A percentile compares a stretch with the other conserved stretches of the same genome.
Evolutionary conservation across 2,329 filamentous ascomycete genomes (phyloP).

Genomic region (Diplodia intermedia): DNA sequence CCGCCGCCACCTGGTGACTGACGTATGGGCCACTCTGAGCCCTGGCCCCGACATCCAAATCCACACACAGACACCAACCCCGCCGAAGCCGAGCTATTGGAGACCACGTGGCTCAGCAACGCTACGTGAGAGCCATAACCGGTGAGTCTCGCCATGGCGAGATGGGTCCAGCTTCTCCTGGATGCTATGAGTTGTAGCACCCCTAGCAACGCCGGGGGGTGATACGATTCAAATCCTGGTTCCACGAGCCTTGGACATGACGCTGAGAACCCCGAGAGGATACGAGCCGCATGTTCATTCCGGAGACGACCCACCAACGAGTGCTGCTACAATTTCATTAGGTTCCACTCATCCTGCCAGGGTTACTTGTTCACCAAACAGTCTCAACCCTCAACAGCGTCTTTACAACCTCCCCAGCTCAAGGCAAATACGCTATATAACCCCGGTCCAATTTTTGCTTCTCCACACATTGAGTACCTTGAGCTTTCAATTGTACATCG

Average conservation of each 20-base stretch:
- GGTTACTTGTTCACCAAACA: slow-evolving; percentile 1
- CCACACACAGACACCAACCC: slow-evolving; percentile 8
- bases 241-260: slow-evolving; percentile 2
- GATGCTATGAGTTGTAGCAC: not conserved
- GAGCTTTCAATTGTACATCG: too few species aligned
- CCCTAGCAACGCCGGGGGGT: not conserved
- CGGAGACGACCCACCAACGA: not conserved
- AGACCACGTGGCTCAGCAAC: slow-evolving; percentile 13
- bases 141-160: not conserved
- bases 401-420: not conserved
- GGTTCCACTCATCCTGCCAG: not conserved
- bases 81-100: not conserved
- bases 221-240: not conserved
- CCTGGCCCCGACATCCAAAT: slow-evolving; percentile 8
- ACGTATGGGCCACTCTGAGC: slow-evolving; percentile 24
- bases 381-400: not conserved
- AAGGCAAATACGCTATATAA: not conserved
- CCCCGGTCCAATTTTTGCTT: too few species aligned
- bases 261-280: not conserved
- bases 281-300: slow-evolving; percentile 12
- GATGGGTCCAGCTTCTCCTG: slow-evolving; percentile 6
- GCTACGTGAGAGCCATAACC: not conserved
- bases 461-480: too few species aligned
- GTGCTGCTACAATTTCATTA: not conserved
- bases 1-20: slow-evolving; percentile 11